Evolutionary conservation across 192 early-diverging fungal genomes (phyloP).

Genomic region (Coemansia sp.): DNA sequence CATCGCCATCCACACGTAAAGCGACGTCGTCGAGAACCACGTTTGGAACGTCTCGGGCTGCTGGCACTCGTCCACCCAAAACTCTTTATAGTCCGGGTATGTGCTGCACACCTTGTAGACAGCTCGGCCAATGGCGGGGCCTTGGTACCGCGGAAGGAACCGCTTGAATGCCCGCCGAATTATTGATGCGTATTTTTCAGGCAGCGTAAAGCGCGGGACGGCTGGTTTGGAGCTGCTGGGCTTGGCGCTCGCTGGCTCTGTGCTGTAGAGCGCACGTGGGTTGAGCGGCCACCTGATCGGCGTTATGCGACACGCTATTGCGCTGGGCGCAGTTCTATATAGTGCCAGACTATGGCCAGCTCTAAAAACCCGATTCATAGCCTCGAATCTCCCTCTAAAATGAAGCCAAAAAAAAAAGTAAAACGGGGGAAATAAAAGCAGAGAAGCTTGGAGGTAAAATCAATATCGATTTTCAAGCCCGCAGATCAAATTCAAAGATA

Average conservation of each 20-base stretch:
- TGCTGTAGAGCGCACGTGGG: conserved; percentile 11
- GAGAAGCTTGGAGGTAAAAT: too few relatives aligned
- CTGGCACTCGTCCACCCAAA: conserved; percentile 50
- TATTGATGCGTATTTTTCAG: conserved; percentile 18
- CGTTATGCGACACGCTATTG: too few relatives aligned
- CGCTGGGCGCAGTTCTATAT: too few relatives aligned
- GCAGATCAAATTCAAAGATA: too few relatives aligned
- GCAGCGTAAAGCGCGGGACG: conserved; percentile 10
- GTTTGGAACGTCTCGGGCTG: conserved; percentile 90
- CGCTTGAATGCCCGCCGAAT: conserved; percentile 13
- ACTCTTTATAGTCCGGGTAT: conserved; percentile 36
- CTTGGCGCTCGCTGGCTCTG: not conserved
- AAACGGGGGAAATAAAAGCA: too few relatives aligned
- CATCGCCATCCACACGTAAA: conserved; percentile 94
- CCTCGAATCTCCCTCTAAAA: too few relatives aligned
- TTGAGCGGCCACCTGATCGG: too few relatives aligned
- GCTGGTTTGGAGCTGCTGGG: too few relatives aligned
- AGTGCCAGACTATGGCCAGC: too few relatives aligned
- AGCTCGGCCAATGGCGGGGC: conserved; percentile 26
- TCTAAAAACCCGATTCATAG: too few relatives aligned
- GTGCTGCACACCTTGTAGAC: conserved; percentile 35
- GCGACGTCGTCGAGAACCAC: conserved; percentile 87
- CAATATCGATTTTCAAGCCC: too few relatives aligned
- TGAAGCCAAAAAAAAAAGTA: too few relatives aligned
- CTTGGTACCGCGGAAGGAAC: conserved; percentile 46